Conservation (phyloP, 352 stramenopile genomes). For the Sclerospora graminicola region DNA sequence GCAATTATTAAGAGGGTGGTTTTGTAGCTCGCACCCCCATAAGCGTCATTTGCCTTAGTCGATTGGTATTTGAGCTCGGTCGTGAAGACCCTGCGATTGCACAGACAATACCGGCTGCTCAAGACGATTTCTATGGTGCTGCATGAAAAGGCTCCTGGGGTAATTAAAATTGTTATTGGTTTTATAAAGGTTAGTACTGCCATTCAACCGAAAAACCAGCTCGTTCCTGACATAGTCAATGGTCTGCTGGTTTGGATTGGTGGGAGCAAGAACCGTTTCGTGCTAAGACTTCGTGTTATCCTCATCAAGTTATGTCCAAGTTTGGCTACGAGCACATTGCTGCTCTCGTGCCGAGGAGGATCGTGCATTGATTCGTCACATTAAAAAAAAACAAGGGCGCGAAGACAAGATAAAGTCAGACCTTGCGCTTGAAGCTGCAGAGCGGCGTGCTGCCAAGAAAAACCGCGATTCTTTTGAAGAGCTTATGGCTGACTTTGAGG, state of each 20-base stretch:
- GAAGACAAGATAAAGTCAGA: constrained; percentile 84
- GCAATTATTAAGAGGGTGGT: constrained; percentile 88
- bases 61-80: constrained; percentile 92
- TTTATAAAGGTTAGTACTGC: constrained; percentile 94
- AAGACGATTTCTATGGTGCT: constrained; percentile 89
- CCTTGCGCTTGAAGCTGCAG: constrained; percentile 31
- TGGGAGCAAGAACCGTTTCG: constrained; percentile 92
- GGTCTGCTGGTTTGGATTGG: constrained; percentile 89
- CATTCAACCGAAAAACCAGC: constrained; percentile 79
- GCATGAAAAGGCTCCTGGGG: constrained; percentile 90
- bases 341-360: constrained; percentile 87
- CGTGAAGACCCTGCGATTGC: constrained; percentile 53
- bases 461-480: constrained; percentile 64
- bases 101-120: constrained; percentile 79
- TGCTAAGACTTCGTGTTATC: constrained; percentile 92
- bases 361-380: constrained; percentile 89
- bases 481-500: constrained; percentile 75
- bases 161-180: constrained; percentile 93
- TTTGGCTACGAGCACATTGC: constrained; percentile 90
- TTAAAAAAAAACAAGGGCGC: constrained; percentile 91
- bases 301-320: constrained; percentile 91
- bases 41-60: constrained; percentile 93
- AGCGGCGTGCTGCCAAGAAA: constrained; percentile 36
- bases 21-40: constrained; percentile 90
- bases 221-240: constrained; percentile 88